Evolutionary conservation across 2,329 filamentous ascomycete genomes (phyloP), one percentile per base, ranked within the genome.

Genomic region (Cercospora beticola): DNA sequence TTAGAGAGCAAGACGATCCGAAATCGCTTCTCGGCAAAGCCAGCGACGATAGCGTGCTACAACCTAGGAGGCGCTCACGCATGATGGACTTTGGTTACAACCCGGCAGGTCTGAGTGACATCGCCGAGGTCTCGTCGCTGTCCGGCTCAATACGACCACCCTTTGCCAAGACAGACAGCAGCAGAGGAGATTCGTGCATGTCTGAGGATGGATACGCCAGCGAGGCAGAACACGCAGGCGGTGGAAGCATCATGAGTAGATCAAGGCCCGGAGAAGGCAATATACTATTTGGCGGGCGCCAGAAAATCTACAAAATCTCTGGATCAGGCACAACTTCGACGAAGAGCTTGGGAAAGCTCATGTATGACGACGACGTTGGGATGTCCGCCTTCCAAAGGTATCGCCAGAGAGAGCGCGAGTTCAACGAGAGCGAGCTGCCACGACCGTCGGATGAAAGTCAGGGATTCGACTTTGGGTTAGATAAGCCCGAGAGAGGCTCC

Each of bases 1-100:
- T 98, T 33, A 86, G 93, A 75, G 94, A 97, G 80, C 94, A 97
- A 79, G 94, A 97, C 78, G 93, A 97, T 76, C 94, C 94, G 0
- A 90, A 84, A 70, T 94, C 93, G 1, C 91, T 93, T 78, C 86
- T 97, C 33, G 94, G 94, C 67, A 97, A 98, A 80, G 94, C 94
- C 16, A 95, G 92, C 79, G 94, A 98, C 77, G 94, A 97, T 80
- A 97, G 94, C 73, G 94, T 98, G 3, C 82, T 98, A 21, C 91
- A 89, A 71, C 92, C 92, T 3, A 94, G 92, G 76, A 87, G 93
- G 64, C 90, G 91, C 71, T 97, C 94, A 0, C 88, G 91, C 67
- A 81, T 96, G 72, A 85, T 88, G 77, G 89, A 96, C 68, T 92
- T 92, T 76, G 89, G 90, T 9, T 87, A 89, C 71, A 69, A 67